Evolutionary conservation across 345 rosid genomes (phyloP), one percentile per base, ranked within the genome.

Genomic region (Iberis pinnata): DNA sequence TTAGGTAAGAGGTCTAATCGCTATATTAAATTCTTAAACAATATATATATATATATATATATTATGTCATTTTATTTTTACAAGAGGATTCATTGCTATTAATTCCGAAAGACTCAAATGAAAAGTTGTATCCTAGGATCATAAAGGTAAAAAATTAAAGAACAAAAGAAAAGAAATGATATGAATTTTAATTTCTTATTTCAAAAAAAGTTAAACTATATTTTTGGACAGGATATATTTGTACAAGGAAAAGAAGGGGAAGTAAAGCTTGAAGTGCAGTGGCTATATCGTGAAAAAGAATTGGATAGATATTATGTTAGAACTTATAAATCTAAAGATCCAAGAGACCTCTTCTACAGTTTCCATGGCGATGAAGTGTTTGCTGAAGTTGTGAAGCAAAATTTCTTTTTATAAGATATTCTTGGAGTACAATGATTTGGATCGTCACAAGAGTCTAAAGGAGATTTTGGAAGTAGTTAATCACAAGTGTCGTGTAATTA

Each of bases 271-370:
- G 62, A 73, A 10, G 95, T 92, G 26, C 92, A 90, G 44, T 86
- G 96, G 96, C 79, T 90, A 69, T 89, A 86, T 70, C 90, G 98
- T 22, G 87, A 80, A n/a, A 95, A 80, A 61, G 96, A 90, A 70
- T 73, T 93, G 9, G 82, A 76, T 29, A 70, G 52, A 63, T 79
- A 74, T 36, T 72, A 78, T 3, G 77, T 84, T 15, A 80, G n/a
- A n/a, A n/a, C n/a, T n/a, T n/a, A n/a, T n/a, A 88, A 64, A 79
- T 72, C 43, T 7, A 56, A 58, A 43, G 84, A 90, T 64, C 68
- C 87, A 4, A 70, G 95, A 18, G 81, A 84, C 49, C 73, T 90
- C 18, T 87, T 90, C 55, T 87, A 82, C 53, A 90, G 98, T 69
- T 89, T 82, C 60, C 89, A 86, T 61, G 76, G 70, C 2, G 96